Evolutionary conservation across 176 grass and related monocot genomes (phyloP), one percentile per base, ranked within the genome.

Genomic region (Ensete glaucum): DNA sequence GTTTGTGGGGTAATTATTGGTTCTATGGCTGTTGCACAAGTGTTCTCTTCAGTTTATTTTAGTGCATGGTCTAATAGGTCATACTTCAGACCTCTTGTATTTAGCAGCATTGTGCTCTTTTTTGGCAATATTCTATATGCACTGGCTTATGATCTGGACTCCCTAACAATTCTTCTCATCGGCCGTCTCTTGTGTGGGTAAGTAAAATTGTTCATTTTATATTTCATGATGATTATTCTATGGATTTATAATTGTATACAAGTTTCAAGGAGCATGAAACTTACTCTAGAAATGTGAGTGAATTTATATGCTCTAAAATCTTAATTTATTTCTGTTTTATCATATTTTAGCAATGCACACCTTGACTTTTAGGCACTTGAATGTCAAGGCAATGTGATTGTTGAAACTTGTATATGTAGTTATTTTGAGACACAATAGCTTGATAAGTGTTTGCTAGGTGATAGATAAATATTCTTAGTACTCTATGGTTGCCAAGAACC

Each of bases 61-160:
- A 75, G 73, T 75, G 73, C 73, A 75, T 75, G 73, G 73, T 75
- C 73, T 59, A 75, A 75, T 59, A 58, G 43, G 25, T 75, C 73
- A 19, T 75, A 75, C 54, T 75, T 60, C 54, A 75, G 3, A 58
- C 73, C 73, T 27, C 73, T 75, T 10, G 54, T 75, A 75, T 75
- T 75, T 59, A 75, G 73, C 54, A 75, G 73, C 54, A 75, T 75
- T 20, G 73, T 75, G 9, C 73, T 75, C 54, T 58, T 58, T 75
- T 60, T 62, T 54, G 73, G 73, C 25, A 75, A 75, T 59, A 49
- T 9, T 48, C 34, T 75, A 59, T 75, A 75, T 50, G 73, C 73
- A 16, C 60, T 75, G 73, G 73, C 73, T 50, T 75, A 60, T 59
- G 73, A 75, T 59, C 53, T 59, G 22, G 1, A 75, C 25, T 75